phyloP scores from a whole-genome alignment of 768 basidiomycete species.

The Bullera alba region DNA sequence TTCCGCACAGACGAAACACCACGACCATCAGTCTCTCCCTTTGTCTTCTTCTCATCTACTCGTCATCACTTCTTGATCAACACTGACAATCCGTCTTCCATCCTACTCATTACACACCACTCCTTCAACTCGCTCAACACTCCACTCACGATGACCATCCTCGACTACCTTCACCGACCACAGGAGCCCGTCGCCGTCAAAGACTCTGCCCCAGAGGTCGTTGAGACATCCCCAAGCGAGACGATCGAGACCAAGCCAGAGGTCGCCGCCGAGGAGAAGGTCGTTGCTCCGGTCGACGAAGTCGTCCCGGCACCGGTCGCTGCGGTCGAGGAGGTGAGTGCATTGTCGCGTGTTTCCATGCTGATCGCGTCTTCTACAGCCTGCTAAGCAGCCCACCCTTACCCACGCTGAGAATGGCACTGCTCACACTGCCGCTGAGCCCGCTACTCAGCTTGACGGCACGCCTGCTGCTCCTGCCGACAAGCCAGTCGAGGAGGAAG shows the following conservation, averaged over 20 bases:
- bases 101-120: background rate
- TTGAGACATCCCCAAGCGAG: background rate
- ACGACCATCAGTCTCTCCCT: no score
- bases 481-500: constrained; percentile 34
- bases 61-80: background rate
- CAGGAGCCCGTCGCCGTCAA: background rate
- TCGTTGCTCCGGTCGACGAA: constrained; percentile 40
- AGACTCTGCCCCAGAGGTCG: background rate
- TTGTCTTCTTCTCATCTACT: background rate
- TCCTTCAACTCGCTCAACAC: background rate
- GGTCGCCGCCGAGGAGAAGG: background rate
- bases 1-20: no score
- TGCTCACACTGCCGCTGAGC: constrained; percentile 29
- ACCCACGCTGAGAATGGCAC: constrained; percentile 39
- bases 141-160: background rate
- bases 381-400: constrained; percentile 21
- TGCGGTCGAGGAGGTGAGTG: constrained; percentile 14
- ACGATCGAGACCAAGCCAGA: background rate
- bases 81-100: background rate
- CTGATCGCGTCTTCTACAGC: constrained; percentile 1
- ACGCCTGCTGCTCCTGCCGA: constrained; percentile 21
- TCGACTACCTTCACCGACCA: background rate
- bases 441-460: constrained; percentile 35
- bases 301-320: constrained; percentile 38
- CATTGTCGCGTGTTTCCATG: background rate